Base-by-base conservation (phyloP, 2,329 filamentous ascomycete genomes). In the Aspergillus fumigatus region DNA sequence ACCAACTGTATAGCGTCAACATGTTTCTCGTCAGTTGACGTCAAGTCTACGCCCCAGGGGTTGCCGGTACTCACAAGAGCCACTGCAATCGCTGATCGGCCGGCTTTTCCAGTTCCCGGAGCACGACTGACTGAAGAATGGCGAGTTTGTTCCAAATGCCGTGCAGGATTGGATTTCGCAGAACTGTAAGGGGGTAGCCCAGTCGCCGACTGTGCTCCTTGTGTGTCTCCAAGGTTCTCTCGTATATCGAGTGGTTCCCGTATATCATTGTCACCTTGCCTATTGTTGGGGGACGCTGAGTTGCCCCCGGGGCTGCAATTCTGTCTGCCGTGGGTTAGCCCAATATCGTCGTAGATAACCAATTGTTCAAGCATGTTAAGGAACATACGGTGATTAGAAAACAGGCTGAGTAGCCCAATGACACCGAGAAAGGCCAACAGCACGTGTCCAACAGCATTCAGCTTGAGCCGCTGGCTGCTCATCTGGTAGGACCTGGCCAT, bases 111-210 rank as follows among this genome's bases (percentile, higher is more conserved):
- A 73, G 48, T 45, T 73, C 70, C n/a, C 65, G 55, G 7, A 71
- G 50, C 7, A 73, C 40, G 14, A 69, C 21, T 0, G 70, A 68
- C 9, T 78, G 65, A 32, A 79, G 73, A 58, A 77, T 78, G 2
- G 75, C 77, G 2, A 72, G 71, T 53, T 79, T 79, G 50, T 71
- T 75, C 77, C 77, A 79, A 4, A 76, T 67, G 41, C 75, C 73
- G 50, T 77, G 75, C 17, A 79, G 63, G 1, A 80, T 67, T 2
- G 70, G 60, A 38, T 75, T 67, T 4, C 75, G 75, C 49, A 79
- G 65, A 5, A 79, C 70, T 43, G 75, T 70, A 6, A 78, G 62
- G 7, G 75, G 73, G 43, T 77, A 78, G 4, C 75, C 73, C 47
- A 77, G 73, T 29, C 76, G 62, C 8, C 67, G 62, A 50, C 75